Evolutionary conservation across 2,329 filamentous ascomycete genomes (phyloP).

Genomic region (Purpureocillium lavendulum): DNA sequence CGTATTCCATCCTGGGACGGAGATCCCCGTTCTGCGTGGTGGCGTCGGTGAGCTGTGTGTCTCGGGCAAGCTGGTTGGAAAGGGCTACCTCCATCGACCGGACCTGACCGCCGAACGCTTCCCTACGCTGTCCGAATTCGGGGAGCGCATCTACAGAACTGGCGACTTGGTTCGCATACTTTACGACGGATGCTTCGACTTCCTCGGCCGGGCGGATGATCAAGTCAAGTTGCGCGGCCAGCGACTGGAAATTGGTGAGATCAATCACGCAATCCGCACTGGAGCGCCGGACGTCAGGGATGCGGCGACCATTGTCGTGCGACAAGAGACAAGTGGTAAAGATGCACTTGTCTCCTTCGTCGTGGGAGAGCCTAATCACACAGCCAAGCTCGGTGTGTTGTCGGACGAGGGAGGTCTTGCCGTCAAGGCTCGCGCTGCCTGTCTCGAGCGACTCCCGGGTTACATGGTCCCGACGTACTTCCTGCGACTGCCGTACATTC

Average conservation of each 20-base stretch:
- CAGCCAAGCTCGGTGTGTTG: conserved; percentile 12
- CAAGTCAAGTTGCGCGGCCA: conserved; percentile 90
- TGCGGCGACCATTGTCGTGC: conserved; percentile 66
- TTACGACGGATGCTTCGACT: conserved; percentile 75
- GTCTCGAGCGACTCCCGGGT: conserved; percentile 58
- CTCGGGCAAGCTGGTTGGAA: conserved; percentile 78
- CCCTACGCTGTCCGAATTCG: conserved; percentile 48
- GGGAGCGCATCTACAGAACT: conserved; percentile 70
- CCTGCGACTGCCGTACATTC: conserved; percentile 61
- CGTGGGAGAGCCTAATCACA: conserved; percentile 10
- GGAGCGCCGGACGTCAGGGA: conserved; percentile 52
- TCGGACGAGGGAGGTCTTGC: conserved; percentile 29
- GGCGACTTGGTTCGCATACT: conserved; percentile 80
- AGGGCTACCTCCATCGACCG: conserved; percentile 74
- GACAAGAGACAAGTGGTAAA: conserved; percentile 63
- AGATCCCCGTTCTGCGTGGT: conserved; percentile 65
- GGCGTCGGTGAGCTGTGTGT: conserved; percentile 84
- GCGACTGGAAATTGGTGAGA: conserved; percentile 81
- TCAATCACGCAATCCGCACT: conserved; percentile 71
- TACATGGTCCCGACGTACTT: conserved; percentile 93
- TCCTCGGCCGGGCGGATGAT: conserved; percentile 80
- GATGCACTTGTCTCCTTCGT: conserved; percentile 79
- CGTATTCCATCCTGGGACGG: conserved; percentile 63
- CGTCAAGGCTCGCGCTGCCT: conserved; percentile 48
- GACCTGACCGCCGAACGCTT: conserved; percentile 75